phyloP scores from a whole-genome alignment of 2,329 filamentous ascomycete species.

The Alternaria sp. region DNA sequence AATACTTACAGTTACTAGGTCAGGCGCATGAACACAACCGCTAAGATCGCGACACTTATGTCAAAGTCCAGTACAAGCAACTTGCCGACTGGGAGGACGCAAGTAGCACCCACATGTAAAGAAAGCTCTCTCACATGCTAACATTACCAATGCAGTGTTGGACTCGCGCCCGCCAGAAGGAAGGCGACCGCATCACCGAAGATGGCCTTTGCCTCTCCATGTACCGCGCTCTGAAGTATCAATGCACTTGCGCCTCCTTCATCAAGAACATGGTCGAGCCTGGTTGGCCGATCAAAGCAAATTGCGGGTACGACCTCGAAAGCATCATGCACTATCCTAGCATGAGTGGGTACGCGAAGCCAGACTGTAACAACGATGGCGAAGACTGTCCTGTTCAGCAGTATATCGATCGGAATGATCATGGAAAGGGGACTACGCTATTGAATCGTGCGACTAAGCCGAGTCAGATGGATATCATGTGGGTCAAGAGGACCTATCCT shows the following conservation, averaged over 20 bases:
- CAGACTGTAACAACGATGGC: neutral
- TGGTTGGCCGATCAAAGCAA: neutral
- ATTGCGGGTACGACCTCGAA: neutral
- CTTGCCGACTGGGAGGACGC: constrained; percentile 6
- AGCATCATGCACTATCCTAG: constrained; percentile 6
- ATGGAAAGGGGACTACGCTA: neutral
- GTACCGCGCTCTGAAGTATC: neutral
- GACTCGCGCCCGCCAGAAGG: neutral
- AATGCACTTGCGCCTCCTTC: neutral
- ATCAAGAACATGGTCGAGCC: constrained; percentile 7
- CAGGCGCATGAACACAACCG: constrained; percentile 15
- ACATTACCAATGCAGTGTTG: neutral
- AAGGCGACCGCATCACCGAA: neutral
- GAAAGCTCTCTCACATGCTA: neutral
- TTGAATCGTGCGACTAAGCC: neutral
- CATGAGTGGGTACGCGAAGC: constrained; percentile 2
- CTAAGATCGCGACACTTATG: constrained; percentile 12
- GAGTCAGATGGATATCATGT: constrained; percentile 1
- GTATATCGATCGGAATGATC: neutral
- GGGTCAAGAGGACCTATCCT: neutral
- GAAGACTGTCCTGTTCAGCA: neutral
- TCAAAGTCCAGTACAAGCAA: constrained; percentile 6
- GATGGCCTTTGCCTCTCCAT: neutral
- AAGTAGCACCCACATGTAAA: neutral
- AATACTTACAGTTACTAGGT: neutral